Base-by-base conservation (phyloP, 2,329 filamentous ascomycete genomes). In the Fonsecaea erecta region DNA sequence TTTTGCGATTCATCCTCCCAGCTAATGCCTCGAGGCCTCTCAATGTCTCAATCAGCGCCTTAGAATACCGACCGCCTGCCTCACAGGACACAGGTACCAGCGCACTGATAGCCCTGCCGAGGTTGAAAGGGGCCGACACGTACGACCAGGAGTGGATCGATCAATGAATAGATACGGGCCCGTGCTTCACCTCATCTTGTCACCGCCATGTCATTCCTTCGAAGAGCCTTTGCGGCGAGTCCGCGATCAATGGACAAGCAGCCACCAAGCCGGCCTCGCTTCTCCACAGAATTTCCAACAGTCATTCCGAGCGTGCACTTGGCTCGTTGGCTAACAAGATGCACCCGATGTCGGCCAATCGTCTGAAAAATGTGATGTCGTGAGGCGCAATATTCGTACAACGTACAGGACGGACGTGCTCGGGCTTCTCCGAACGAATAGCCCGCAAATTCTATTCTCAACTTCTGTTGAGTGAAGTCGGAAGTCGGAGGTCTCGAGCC, bases 231-330 rank as follows among this genome's bases (percentile, higher is more conserved):
- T 48, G 43, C 14, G 37, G 16, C 6, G 21, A 30, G 9, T 48
- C 2, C 14, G 43, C 43, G 26, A 48, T 24, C 43, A 12, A 24
- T 4, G 43, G 43, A 43, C 5, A 21, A 48, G 21, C 43, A 24
- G 18, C 26, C 30, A 28, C 55, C 24, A 32, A 43, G 26, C 26
- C 28, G 34, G 16, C 14, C 30, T 40, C 3, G 35, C 40, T 58
- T 16, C 35, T 12, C n/a, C 16, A 51, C 55, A 30, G 26, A 18
- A 34, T 58, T 58, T 58, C 55, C 55, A 58, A 58, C 55, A 48
- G 16, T 48, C 18, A 30, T 46, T n/a, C 30, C 26, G 55, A 48
- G 37, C 18, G 18, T 34, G 16, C 28, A 21, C 14, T 16, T 21
- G 24, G 24, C 18, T 28, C 37, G 9, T 48, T 48, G 18, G 43